Conservation (phyloP, 345 rosid species). For the Streptanthus diversifolius region DNA sequence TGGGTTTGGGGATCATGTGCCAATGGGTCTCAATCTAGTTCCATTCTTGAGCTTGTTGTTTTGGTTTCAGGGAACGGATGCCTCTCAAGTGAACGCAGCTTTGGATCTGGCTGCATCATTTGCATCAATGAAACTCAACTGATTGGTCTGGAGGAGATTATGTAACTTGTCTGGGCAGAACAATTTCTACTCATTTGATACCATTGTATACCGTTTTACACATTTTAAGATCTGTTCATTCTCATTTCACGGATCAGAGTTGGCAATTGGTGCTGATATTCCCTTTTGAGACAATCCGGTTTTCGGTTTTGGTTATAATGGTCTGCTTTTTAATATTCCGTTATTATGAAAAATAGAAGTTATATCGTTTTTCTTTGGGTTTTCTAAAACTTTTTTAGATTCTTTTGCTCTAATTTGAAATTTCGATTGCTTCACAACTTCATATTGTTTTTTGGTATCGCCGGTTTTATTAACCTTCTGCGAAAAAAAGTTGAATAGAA, state of each 20-base stretch:
- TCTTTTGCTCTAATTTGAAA: too few relatives aligned
- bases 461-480: too few relatives aligned
- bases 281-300: background rate
- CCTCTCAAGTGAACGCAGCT: slow-evolving; percentile 56
- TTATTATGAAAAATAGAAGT: too few relatives aligned
- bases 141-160: slow-evolving; percentile 25
- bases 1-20: background rate
- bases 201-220: slow-evolving; percentile 6
- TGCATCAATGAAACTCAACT: slow-evolving; percentile 71
- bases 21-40: background rate
- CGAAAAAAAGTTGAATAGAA: too few relatives aligned
- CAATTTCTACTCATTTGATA: background rate
- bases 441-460: too few relatives aligned
- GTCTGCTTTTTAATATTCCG: background rate
- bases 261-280: background rate
- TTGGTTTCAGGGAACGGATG: slow-evolving; percentile 74
- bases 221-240: background rate
- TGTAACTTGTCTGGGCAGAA: background rate
- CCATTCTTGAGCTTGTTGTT: background rate
- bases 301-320: background rate
- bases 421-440: too few relatives aligned
- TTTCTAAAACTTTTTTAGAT: too few relatives aligned
- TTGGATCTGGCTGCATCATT: slow-evolving; percentile 66
- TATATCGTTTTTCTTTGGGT: background rate
- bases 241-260: background rate